Evolutionary conservation across 2,329 filamentous ascomycete genomes (phyloP).

Genomic region (Pseudogymnoascus sp.): DNA sequence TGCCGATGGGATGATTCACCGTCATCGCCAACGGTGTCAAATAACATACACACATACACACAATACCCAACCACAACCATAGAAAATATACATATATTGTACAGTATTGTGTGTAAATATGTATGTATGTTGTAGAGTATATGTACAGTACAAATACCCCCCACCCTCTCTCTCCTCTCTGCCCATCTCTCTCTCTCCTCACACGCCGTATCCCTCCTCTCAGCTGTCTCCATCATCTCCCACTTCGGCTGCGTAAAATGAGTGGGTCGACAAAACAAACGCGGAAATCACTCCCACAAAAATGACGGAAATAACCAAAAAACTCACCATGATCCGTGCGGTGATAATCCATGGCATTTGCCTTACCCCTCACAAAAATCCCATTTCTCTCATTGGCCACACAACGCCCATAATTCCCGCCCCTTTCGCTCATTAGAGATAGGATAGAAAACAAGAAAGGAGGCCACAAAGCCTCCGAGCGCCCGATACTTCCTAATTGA

Average conservation of each 20-base stretch:
- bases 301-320: background rate
- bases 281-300: background rate
- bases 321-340: background rate
- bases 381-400: background rate
- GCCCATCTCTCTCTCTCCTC: background rate
- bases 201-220: background rate
- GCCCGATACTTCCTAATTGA: background rate
- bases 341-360: background rate
- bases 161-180: background rate
- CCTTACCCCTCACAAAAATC: background rate
- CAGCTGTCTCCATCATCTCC: background rate
- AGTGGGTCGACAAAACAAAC: background rate
- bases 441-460: too few relatives aligned
- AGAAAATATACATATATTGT: background rate
- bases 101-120: background rate
- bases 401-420: too few relatives aligned
- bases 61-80: background rate
- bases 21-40: background rate
- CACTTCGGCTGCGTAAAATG: background rate
- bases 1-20: background rate
- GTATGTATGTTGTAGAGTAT: background rate
- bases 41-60: background rate
- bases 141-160: background rate
- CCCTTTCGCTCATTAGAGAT: background rate
- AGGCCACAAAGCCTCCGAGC: background rate